Evolutionary conservation across 305 asterid species (phyloP), one percentile per base, ranked within the genome.

Genomic region (Fraxinus albicans): DNA sequence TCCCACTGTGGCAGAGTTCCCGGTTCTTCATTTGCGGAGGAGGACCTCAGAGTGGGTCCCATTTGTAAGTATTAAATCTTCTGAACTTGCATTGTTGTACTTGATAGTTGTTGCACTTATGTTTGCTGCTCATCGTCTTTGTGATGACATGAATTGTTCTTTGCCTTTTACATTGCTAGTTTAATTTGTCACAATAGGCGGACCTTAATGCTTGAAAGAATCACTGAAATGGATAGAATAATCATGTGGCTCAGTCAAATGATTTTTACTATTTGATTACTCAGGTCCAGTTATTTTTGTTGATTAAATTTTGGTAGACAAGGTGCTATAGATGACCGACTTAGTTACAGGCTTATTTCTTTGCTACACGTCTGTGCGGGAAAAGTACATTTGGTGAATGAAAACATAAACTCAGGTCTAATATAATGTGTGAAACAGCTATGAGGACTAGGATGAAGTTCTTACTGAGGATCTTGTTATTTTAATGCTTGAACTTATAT

Each of bases 1-100:
- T 19, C 96, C 90, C 9, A 36, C 92, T 6, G 86, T 92, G 55
- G 97, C 88, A 0, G 98, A 95, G 90, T 96, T 92, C 82, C 93
- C 94, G 0, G 98, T 96, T 81, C 91, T 93, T 86, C 98, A 93
- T 89, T 84, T 93, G 85, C 90, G 93, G 78, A 85, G 96, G 86
- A 91, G 92, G 88, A 93, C 96, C 50, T 85, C 89, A 2, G 97
- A 92, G 78, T 95, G 98, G 98, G 89, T 90, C 36, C 92, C 96
- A 44, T 90, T 85, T 89, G 98, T 94, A 91, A 89, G 98, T 91
- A 44, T 73, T 83, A 0, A 77, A 27, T 83, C 77, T 82, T 63
- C 19, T 79, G 63, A 53, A 77, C 73, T 50, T 75, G 12, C 35
- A 67, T 47, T 67, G 65, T 86, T 73, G 42, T 78, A 60, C 27